phyloP scores from a whole-genome alignment of 2,329 filamentous ascomycete species.

The Graphiopsis chlorocephala region DNA sequence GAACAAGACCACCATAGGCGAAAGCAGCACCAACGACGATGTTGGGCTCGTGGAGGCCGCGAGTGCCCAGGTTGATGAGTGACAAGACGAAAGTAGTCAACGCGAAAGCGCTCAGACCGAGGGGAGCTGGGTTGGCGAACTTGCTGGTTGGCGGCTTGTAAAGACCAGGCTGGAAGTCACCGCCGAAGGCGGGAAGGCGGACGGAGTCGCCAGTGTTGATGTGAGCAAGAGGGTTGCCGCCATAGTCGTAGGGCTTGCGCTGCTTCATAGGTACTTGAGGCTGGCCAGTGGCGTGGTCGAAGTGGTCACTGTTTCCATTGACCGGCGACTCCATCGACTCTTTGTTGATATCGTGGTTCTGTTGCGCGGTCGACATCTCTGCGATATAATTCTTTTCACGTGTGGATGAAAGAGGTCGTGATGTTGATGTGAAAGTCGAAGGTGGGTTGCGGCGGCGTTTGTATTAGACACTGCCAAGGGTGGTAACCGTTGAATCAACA shows the following conservation, averaged over 20 bases:
- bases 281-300: constrained; percentile 36
- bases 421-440: neutral
- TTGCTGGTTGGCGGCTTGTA: constrained; percentile 42
- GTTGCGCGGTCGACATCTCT: constrained; percentile 45
- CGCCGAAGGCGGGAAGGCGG: constrained; percentile 49
- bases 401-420: neutral
- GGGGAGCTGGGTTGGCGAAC: constrained; percentile 59
- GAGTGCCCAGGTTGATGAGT: constrained; percentile 48
- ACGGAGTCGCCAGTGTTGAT: constrained; percentile 49
- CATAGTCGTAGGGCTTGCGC: constrained; percentile 49
- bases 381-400: constrained; percentile 5
- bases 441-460: neutral
- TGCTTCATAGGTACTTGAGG: constrained; percentile 30
- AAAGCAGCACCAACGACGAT: constrained; percentile 49
- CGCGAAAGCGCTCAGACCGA: constrained; percentile 63
- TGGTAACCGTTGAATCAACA: neutral
- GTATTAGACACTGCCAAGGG: neutral
- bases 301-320: constrained; percentile 30
- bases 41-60: constrained; percentile 42
- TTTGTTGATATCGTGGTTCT: constrained; percentile 33
- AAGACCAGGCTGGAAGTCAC: constrained; percentile 53
- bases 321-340: constrained; percentile 12
- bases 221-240: constrained; percentile 53
- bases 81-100: constrained; percentile 62
- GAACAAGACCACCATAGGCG: constrained; percentile 51